Percentiles rank a stretch among this genome's conserved stretches.
Conservation (phyloP, 2,329 filamentous ascomycete genomes). For the Aspergillus novofumigatus region DNA sequence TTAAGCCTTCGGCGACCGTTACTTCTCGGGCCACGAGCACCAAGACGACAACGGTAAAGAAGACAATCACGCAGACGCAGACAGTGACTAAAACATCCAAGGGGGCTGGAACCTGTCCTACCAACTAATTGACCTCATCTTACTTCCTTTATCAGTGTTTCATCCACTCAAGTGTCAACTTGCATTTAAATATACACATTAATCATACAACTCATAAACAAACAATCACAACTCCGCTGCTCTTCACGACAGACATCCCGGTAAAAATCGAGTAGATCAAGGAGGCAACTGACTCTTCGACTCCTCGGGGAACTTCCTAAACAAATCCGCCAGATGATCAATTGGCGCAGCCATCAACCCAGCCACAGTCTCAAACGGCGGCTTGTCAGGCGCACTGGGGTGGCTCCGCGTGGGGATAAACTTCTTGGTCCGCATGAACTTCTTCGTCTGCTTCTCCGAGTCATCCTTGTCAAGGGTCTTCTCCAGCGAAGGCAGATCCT, state of each 20-base stretch:
- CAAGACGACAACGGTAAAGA: constrained; percentile 13
- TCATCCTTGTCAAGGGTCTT: not conserved
- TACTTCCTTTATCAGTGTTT: too few relatives aligned
- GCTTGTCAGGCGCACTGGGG: not conserved
- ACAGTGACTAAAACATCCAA: constrained; percentile 13
- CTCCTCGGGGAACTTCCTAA: not conserved
- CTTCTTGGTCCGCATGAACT: not conserved
- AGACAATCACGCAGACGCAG: constrained; percentile 10
- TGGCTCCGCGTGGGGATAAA: not conserved
- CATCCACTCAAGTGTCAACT: too few relatives aligned
- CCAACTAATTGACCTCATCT: not conserved
- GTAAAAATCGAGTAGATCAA: not conserved
- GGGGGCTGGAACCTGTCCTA: constrained; percentile 1
- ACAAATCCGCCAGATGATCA: not conserved
- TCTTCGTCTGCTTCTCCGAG: not conserved
- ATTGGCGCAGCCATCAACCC: not conserved
- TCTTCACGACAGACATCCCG: too few relatives aligned
- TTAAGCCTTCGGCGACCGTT: constrained; percentile 17
- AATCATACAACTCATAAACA: not conserved
- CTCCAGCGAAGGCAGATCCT: not conserved
- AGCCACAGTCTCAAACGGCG: not conserved
- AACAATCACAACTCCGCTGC: too few relatives aligned
- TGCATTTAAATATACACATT: not conserved
- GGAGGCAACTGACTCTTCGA: not conserved
- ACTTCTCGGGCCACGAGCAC: constrained; percentile 16